A percentile compares a stretch with the other conserved stretches of the same genome.
These are phyloP conservation scores for Coemansia sp. DNA, from an alignment of 192 early-diverging fungal genomes.

Conservation along the genomic window DNA sequence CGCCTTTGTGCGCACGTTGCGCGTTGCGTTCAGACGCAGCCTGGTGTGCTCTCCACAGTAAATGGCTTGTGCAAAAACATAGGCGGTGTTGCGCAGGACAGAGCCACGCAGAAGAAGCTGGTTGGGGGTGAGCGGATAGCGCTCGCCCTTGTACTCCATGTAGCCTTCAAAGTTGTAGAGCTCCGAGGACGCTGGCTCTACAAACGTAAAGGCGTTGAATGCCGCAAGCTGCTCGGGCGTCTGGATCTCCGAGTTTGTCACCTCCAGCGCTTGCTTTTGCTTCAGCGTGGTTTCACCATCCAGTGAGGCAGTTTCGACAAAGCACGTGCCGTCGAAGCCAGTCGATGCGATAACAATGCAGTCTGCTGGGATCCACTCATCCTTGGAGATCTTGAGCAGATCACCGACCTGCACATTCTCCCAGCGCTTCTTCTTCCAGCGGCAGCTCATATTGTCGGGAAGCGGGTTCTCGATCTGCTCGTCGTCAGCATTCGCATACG, in stretches of 20 bases:
- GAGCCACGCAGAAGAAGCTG: constrained; percentile 87
- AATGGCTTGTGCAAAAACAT: constrained; percentile 76
- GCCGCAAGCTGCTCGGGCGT: constrained; percentile 54
- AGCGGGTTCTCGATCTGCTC: constrained; percentile 26
- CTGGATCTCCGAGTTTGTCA: constrained; percentile 57
- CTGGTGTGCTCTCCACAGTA: constrained; percentile 73
- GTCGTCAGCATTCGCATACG: constrained; percentile 7
- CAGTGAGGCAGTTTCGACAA: constrained; percentile 83
- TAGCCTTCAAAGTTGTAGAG: constrained; percentile 85
- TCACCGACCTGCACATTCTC: constrained; percentile 79
- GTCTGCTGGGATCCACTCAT: constrained; percentile 84
- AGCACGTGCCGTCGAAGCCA: constrained; percentile 75
- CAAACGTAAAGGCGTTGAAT: constrained; percentile 56
- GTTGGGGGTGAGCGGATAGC: constrained; percentile 72
- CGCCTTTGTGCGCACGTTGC: constrained; percentile 72
- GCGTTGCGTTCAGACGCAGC: constrained; percentile 69
- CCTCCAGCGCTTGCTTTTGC: constrained; percentile 72
- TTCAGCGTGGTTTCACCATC: constrained; percentile 93
- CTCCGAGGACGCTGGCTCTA: constrained; percentile 77
- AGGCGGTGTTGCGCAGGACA: constrained; percentile 79
- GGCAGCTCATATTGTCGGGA: constrained; percentile 53
- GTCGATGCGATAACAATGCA: constrained; percentile 71
- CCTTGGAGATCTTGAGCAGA: constrained; percentile 71
- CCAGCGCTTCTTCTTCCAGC: constrained; percentile 57
- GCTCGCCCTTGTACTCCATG: constrained; percentile 60